Conservation (phyloP, 2,329 filamentous ascomycete genomes). For the Calonectria ilicicola region DNA sequence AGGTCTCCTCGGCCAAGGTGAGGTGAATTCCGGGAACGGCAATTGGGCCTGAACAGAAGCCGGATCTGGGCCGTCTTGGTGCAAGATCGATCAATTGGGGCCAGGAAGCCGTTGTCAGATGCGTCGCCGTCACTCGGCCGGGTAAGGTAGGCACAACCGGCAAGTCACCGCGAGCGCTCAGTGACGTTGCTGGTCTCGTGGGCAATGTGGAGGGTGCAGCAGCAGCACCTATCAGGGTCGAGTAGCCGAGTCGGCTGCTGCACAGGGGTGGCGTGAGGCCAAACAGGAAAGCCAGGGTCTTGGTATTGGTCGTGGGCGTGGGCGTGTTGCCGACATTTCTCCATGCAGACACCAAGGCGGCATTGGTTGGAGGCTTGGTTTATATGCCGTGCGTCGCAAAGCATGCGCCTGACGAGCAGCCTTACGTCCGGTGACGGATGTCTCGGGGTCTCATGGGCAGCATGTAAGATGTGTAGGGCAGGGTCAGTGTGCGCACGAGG, state of each 20-base stretch:
- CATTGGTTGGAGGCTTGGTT: not conserved
- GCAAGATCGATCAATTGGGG: not conserved
- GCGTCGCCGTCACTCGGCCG: slow-evolving; percentile 1
- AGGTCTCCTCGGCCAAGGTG: not conserved
- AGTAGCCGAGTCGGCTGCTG: slow-evolving; percentile 19
- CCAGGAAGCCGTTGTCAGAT: not conserved
- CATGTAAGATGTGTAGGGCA: not conserved
- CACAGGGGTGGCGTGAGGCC: slow-evolving; percentile 25
- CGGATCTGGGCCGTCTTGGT: not conserved
- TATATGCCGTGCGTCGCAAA: slow-evolving; percentile 9
- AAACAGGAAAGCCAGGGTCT: not conserved
- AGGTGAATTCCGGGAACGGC: not conserved
- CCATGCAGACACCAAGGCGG: slow-evolving; percentile 19
- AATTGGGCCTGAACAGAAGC: not conserved
- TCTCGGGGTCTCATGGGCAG: not conserved
- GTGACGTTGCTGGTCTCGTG: slow-evolving; percentile 23
- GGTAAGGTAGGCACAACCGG: slow-evolving; percentile 24
- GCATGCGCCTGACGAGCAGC: slow-evolving; percentile 2
- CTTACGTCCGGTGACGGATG: slow-evolving; percentile 20
- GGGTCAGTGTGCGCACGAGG: not conserved
- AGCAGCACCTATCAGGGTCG: slow-evolving; percentile 38
- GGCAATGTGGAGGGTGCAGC: slow-evolving; percentile 16
- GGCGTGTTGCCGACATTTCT: slow-evolving; percentile 30
- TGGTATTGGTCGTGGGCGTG: no score
- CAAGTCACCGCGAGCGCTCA: slow-evolving; percentile 34